Evolutionary conservation across 805 yeast genomes (phyloP).

Genomic region (Candida jianshihensis): DNA sequence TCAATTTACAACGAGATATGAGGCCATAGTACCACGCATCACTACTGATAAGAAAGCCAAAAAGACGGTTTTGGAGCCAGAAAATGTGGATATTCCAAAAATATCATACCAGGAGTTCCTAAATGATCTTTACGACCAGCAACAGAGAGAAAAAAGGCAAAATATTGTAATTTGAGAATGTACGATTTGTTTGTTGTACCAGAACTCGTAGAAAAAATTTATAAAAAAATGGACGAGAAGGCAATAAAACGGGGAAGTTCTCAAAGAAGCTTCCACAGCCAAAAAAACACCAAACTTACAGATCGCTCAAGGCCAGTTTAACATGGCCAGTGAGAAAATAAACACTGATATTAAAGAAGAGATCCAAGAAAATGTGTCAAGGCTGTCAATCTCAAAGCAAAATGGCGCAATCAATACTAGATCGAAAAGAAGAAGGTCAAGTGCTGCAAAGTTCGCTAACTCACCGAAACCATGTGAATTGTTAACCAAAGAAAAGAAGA

Average conservation of each 20-base stretch:
- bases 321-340: not conserved
- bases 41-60: not conserved
- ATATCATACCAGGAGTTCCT: constrained; percentile 3
- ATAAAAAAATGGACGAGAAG: too few species aligned
- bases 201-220: too few species aligned
- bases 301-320: not conserved
- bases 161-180: not conserved
- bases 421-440: constrained; percentile 21
- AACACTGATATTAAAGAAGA: not conserved
- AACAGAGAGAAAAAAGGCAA: not conserved
- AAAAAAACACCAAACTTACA: not conserved
- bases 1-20: constrained; percentile 10
- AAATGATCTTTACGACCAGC: constrained; percentile 1
- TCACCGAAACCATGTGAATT: constrained; percentile 3
- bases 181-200: not conserved
- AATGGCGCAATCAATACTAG: not conserved
- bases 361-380: not conserved
- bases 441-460: constrained; percentile 13
- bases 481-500: constrained; percentile 24
- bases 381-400: not conserved
- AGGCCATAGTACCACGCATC: constrained; percentile 17
- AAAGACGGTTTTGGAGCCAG: too few species aligned
- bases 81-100: not conserved
- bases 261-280: too few species aligned
- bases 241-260: too few species aligned